Evolutionary conservation across 441 rosid genomes (phyloP).

Genomic region (Bruguiera hainesii): DNA sequence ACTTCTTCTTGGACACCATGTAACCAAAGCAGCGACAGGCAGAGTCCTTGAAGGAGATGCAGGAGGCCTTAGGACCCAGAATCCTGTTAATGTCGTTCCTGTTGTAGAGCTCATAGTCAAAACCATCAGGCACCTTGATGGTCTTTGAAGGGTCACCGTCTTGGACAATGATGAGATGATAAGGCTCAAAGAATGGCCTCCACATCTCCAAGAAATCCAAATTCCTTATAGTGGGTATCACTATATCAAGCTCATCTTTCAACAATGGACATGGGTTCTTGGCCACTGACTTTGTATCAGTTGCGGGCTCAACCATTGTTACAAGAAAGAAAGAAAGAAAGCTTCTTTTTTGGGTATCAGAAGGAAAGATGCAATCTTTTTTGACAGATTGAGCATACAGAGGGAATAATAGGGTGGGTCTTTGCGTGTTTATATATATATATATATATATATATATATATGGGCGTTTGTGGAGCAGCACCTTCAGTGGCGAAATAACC

Average conservation of each 20-base stretch:
- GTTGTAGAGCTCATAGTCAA: slow-evolving; percentile 88
- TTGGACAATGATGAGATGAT: slow-evolving; percentile 92
- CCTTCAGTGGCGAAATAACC: slow-evolving; percentile 15
- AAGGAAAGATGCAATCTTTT: background rate
- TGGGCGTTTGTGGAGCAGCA: slow-evolving; percentile 3
- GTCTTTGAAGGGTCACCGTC: slow-evolving; percentile 91
- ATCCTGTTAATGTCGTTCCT: slow-evolving; percentile 81
- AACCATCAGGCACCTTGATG: slow-evolving; percentile 82
- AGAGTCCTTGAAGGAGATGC: slow-evolving; percentile 96
- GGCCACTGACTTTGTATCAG: slow-evolving; percentile 28
- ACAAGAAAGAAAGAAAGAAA: background rate
- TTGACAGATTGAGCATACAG: background rate
- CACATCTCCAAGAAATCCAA: slow-evolving; percentile 94
- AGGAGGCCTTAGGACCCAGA: slow-evolving; percentile 89
- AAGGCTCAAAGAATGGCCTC: slow-evolving; percentile 94
- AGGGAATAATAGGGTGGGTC: background rate
- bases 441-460: slow-evolving; percentile 11
- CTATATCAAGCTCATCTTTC: slow-evolving; percentile 85
- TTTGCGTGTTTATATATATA: background rate
- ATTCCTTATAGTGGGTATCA: slow-evolving; percentile 83
- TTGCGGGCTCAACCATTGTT: slow-evolving; percentile 62
- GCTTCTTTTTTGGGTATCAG: background rate
- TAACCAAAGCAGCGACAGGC: slow-evolving; percentile 97
- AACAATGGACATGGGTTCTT: slow-evolving; percentile 35
- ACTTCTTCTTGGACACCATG: slow-evolving; percentile 96